Evolutionary conservation across 2,329 filamentous ascomycete species (phyloP), one percentile per base, ranked within the genome.

Genomic region (Waltergamsia citrina): DNA sequence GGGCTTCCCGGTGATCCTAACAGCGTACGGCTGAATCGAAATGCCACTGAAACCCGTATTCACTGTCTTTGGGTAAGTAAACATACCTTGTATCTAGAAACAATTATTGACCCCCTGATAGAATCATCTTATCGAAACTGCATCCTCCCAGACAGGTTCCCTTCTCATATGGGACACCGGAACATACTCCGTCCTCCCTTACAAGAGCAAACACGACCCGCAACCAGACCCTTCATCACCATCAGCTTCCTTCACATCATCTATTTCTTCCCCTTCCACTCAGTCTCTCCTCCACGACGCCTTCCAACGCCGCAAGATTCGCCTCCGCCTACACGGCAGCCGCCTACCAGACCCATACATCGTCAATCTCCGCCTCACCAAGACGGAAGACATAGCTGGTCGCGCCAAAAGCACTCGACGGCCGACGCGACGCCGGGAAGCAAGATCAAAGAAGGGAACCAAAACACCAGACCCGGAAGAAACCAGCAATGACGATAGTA

Each of bases 101-200:
- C 28, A 20, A 15, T 21, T 25, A 17, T 10, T 16, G 18, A 36
- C 23, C 4, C 12, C 21, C 20, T 9, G 19, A 31, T n/a, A 74
- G 71, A 78, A 76, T 38, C 73, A 78, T 42, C 62, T 79, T 7
- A 64, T 76, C 34, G 74, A 79, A 45, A 74, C 69, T 2, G 74
- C 65, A 4, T 73, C 69, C 3, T 20, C 46, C 2, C 51, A 56
- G 11, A 75, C 72, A 4, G 74, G 74, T 3, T 75, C 70, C 7
- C 59, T 79, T 38, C 56, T 79, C 8, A 69, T 79, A 26, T 79
- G 74, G 74, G 74, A 78, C 43, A 75, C 69, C 2, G 74, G 74
- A 3, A 69, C 67, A 21, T 79, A 76, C 43, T 59, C 63, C 28
- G 48, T 78, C 9, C 54, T 79, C 10, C 62, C 68, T 7, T 57